Evolutionary conservation across 2,329 filamentous ascomycete species (phyloP).

Genomic region (Epichloe scottii): DNA sequence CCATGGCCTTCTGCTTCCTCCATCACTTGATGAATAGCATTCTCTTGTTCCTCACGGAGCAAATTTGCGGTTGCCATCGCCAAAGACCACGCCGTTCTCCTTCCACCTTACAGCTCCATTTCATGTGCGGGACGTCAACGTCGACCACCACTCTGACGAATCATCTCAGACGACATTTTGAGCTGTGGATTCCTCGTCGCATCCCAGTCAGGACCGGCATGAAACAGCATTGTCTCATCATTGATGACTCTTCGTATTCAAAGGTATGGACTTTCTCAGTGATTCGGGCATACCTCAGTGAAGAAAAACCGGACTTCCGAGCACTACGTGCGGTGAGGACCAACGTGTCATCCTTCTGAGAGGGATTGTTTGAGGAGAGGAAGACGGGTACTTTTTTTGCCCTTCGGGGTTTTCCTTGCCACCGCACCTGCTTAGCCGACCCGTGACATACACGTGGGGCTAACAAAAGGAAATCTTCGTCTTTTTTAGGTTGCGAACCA

Average conservation of each 20-base stretch:
- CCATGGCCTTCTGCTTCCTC: background rate
- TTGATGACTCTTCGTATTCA: background rate
- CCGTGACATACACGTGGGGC: background rate
- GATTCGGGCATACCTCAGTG: background rate
- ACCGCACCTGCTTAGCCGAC: slow-evolving; percentile 3
- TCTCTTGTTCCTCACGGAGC: background rate
- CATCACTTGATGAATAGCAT: background rate
- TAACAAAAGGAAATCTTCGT: background rate
- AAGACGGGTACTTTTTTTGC: slow-evolving; percentile 7
- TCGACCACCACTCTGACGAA: background rate
- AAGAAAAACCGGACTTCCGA: background rate
- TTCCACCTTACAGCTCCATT: background rate
- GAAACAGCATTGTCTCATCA: slow-evolving; percentile 1
- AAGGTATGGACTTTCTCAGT: too few species aligned
- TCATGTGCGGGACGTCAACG: background rate
- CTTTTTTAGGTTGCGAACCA: background rate
- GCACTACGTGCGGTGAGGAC: background rate
- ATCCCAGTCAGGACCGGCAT: background rate
- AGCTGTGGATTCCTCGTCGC: background rate
- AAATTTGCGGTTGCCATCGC: background rate
- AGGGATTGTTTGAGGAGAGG: slow-evolving; percentile 2
- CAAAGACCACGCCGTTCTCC: background rate
- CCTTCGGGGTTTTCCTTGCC: slow-evolving; percentile 6
- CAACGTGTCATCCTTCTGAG: slow-evolving; percentile 1
- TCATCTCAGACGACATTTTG: slow-evolving; percentile 1